Conservation (phyloP, 2,329 filamentous ascomycete genomes). For the Calonectria crousiana region DNA sequence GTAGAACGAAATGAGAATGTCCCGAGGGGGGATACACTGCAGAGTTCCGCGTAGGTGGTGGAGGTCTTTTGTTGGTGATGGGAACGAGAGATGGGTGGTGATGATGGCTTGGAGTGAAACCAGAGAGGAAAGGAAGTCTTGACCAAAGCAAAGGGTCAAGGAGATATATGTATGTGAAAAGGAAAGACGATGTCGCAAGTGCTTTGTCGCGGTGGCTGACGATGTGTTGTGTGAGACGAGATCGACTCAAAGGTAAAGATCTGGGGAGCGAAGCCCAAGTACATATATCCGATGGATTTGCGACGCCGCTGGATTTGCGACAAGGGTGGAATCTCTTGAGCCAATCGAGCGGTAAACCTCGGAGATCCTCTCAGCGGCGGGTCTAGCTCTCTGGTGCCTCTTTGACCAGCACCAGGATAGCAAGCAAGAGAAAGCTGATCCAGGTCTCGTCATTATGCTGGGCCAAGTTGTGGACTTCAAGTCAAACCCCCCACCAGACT, state of each 20-base stretch:
- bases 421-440: slow-evolving; percentile 41
- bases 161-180: slow-evolving; percentile 37
- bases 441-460: slow-evolving; percentile 45
- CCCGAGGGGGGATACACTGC: slow-evolving; percentile 8
- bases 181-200: slow-evolving; percentile 29
- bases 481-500: slow-evolving; percentile 35
- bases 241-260: slow-evolving; percentile 38
- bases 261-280: slow-evolving; percentile 42
- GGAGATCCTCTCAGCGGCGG: slow-evolving; percentile 46
- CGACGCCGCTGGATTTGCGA: slow-evolving; percentile 42
- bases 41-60: slow-evolving; percentile 23
- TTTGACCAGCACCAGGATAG: slow-evolving; percentile 41
- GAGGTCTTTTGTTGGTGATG: slow-evolving; percentile 4
- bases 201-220: slow-evolving; percentile 30
- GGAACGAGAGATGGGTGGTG: slow-evolving; percentile 16
- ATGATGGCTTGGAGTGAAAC: slow-evolving; percentile 22
- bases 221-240: slow-evolving; percentile 41
- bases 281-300: slow-evolving; percentile 44
- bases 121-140: slow-evolving; percentile 14
- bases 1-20: slow-evolving; percentile 12
- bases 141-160: slow-evolving; percentile 21
- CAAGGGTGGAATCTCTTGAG: slow-evolving; percentile 46
- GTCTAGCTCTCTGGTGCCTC: slow-evolving; percentile 39
- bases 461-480: slow-evolving; percentile 35
- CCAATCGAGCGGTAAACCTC: slow-evolving; percentile 49